phyloP scores from a whole-genome alignment of 1,139 yeast genomes.

The Pichia inconspicua region DNA sequence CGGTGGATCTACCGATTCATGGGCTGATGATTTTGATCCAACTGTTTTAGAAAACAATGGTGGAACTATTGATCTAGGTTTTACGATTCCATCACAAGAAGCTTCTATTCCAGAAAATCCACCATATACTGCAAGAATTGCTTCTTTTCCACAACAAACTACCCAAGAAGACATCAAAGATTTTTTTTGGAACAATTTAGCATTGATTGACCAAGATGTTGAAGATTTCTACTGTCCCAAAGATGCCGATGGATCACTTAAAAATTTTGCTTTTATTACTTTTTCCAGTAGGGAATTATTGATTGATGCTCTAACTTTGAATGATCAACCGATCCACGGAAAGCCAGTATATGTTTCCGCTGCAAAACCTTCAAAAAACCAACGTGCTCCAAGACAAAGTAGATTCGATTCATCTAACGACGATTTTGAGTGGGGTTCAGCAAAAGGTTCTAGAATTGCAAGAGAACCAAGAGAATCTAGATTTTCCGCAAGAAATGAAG shows the following conservation, averaged over 20 bases:
- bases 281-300: slow-evolving; percentile 58
- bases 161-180: slow-evolving; percentile 57
- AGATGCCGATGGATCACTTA: slow-evolving; percentile 61
- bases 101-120: slow-evolving; percentile 86
- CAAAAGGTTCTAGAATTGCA: slow-evolving; percentile 21
- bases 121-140: slow-evolving; percentile 84
- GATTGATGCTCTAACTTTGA: slow-evolving; percentile 61
- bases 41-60: slow-evolving; percentile 31
- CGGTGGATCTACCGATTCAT: slow-evolving; percentile 59
- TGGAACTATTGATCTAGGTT: slow-evolving; percentile 17
- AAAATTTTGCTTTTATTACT: slow-evolving; percentile 85
- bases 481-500: slow-evolving; percentile 30
- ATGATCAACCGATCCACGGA: slow-evolving; percentile 59
- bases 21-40: slow-evolving; percentile 49
- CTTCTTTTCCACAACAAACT: slow-evolving; percentile 68
- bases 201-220: slow-evolving; percentile 48
- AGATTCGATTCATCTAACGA: slow-evolving; percentile 22
- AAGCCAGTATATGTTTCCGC: slow-evolving; percentile 79
- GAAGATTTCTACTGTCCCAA: slow-evolving; percentile 52
- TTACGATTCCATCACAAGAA: slow-evolving; percentile 30
- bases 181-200: slow-evolving; percentile 56
- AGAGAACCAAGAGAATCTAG: slow-evolving; percentile 26
- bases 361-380: slow-evolving; percentile 65
- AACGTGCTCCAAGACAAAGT: slow-evolving; percentile 14
- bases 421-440: slow-evolving; percentile 41